Evolutionary conservation across 352 stramenopile genomes (phyloP).

Genomic region (Phytophthora europaea): DNA sequence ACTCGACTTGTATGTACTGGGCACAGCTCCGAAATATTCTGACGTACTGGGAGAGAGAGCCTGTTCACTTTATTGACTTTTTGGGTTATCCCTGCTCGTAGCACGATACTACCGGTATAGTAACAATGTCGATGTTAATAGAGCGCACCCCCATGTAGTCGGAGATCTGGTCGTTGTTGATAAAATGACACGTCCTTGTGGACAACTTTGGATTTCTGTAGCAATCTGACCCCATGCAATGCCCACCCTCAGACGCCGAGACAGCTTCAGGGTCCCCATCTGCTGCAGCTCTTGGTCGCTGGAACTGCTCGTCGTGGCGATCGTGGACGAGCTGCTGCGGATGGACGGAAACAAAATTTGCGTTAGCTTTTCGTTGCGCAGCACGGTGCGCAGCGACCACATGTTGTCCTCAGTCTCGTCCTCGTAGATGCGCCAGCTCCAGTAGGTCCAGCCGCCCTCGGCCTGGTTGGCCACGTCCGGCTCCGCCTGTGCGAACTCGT

Average conservation of each 20-base stretch:
- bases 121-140: too few relatives aligned
- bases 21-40: constrained; percentile 23
- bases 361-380: constrained; percentile 56
- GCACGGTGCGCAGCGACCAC: constrained; percentile 71
- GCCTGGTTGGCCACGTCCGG: constrained; percentile 66
- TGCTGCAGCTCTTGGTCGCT: constrained; percentile 16
- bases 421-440: constrained; percentile 76
- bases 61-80: too few relatives aligned
- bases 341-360: constrained; percentile 37
- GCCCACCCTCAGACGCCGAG: too few relatives aligned
- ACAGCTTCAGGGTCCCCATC: not conserved
- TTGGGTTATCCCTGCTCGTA: too few relatives aligned
- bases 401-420: constrained; percentile 69
- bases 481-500: constrained; percentile 59
- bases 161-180: too few relatives aligned
- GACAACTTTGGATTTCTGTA: too few relatives aligned
- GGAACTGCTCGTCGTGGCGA: constrained; percentile 3
- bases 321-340: constrained; percentile 22
- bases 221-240: too few relatives aligned
- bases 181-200: too few relatives aligned
- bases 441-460: constrained; percentile 73
- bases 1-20: constrained; percentile 35
- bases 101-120: too few relatives aligned
- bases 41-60: not conserved
- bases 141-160: too few relatives aligned